Percentiles rank a stretch among this genome's conserved stretches.
These are phyloP conservation scores for Aspergillus sclerotialis DNA, from an alignment of 2,329 filamentous ascomycete species.

Conservation along the genomic window DNA sequence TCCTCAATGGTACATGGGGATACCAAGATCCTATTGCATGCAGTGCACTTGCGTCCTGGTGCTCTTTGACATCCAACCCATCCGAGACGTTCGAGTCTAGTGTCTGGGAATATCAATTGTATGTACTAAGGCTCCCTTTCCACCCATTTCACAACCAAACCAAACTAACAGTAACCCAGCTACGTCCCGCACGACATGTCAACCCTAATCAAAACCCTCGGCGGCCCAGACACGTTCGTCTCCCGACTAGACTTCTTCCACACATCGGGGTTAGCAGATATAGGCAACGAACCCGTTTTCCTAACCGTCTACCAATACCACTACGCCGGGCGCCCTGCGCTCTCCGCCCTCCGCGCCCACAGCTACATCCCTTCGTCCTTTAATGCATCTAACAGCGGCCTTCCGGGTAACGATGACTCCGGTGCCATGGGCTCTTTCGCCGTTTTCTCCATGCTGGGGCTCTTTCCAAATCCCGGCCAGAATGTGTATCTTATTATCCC, in stretches of 20 bases:
- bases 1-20: slow-evolving; percentile 60
- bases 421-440: slow-evolving; percentile 63
- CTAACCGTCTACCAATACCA: slow-evolving; percentile 61
- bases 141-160: slow-evolving; percentile 35
- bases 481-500: slow-evolving; percentile 62
- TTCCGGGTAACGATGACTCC: slow-evolving; percentile 62
- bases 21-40: slow-evolving; percentile 52
- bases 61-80: slow-evolving; percentile 22
- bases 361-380: slow-evolving; percentile 59
- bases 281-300: slow-evolving; percentile 58
- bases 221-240: slow-evolving; percentile 53
- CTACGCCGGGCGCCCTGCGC: slow-evolving; percentile 56
- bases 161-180: slow-evolving; percentile 37
- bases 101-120: slow-evolving; percentile 35
- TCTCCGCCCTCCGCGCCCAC: slow-evolving; percentile 46
- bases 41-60: slow-evolving; percentile 16
- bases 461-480: slow-evolving; percentile 62
- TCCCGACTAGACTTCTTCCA: slow-evolving; percentile 58
- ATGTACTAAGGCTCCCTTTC: slow-evolving; percentile 46
- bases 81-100: slow-evolving; percentile 26
- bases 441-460: slow-evolving; percentile 59
- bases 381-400: slow-evolving; percentile 47
- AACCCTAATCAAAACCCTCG: slow-evolving; percentile 50
- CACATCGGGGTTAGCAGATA: slow-evolving; percentile 54
- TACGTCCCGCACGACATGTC: slow-evolving; percentile 48